Evolutionary conservation across 2,329 filamentous ascomycete species (phyloP).

Genomic region (Colletotrichum sp.): DNA sequence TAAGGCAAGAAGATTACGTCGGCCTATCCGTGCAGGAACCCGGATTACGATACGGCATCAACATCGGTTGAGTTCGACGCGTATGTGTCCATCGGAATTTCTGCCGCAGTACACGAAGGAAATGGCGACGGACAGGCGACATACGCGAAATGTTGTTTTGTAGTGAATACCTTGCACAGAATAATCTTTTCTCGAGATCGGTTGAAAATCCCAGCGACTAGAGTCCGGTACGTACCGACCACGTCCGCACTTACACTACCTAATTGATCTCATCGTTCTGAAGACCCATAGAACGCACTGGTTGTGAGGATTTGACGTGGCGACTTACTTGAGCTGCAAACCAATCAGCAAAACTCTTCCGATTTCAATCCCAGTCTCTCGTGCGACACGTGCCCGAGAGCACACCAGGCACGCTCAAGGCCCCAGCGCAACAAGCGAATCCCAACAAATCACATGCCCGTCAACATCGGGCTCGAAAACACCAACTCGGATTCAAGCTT

Average conservation of each 20-base stretch:
- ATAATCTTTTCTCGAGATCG: background rate
- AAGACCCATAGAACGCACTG: background rate
- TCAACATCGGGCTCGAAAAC: background rate
- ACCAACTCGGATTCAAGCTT: background rate
- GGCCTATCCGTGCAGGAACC: background rate
- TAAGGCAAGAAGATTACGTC: background rate
- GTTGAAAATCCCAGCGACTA: background rate
- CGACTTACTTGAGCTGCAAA: background rate
- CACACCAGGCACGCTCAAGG: background rate
- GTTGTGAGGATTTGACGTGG: background rate
- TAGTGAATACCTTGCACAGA: background rate
- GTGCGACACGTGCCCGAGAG: background rate
- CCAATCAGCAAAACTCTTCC: background rate
- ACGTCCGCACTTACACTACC: background rate
- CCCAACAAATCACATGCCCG: background rate
- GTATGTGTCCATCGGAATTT: background rate
- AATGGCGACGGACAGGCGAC: background rate
- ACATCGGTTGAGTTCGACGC: background rate
- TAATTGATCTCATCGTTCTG: background rate
- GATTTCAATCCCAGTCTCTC: background rate
- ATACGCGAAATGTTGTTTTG: background rate
- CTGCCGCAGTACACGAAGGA: background rate
- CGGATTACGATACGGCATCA: background rate
- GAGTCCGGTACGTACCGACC: background rate
- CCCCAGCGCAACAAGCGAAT: background rate